Conservation (phyloP, 2,329 filamentous ascomycete genomes). For the Aspergillus intermedius region DNA sequence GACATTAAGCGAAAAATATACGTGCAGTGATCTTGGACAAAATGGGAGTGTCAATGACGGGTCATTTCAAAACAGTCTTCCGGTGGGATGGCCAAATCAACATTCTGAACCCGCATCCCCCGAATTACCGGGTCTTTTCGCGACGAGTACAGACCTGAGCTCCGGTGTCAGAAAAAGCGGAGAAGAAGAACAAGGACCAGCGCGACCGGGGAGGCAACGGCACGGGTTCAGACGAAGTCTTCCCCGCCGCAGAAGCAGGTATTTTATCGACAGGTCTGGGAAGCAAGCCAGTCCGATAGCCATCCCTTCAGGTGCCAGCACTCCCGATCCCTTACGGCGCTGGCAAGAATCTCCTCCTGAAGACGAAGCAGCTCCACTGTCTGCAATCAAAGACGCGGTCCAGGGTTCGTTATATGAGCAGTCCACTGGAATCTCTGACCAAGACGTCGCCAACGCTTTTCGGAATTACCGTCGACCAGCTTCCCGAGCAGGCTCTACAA, state of each 20-base stretch:
- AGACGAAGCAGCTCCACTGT: neutral
- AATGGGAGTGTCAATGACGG: no score
- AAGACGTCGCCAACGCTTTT: neutral
- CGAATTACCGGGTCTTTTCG: no score
- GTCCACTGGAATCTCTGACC: neutral
- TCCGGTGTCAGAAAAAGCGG: no score
- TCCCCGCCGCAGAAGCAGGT: neutral
- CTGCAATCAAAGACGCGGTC: neutral
- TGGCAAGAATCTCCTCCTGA: conserved; percentile 1
- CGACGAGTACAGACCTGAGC: no score
- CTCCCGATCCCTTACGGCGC: neutral
- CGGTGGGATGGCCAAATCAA: no score
- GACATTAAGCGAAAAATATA: no score
- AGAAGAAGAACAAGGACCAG: no score
- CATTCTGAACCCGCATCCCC: no score
- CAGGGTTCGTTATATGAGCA: neutral
- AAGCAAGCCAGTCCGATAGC: neutral
- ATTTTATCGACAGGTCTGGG: neutral
- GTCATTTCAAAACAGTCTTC: no score
- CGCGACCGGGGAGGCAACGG: no score
- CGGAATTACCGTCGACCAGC: neutral
- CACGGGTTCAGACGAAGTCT: neutral
- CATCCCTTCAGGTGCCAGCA: neutral
- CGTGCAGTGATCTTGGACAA: no score
- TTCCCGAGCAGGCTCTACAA: neutral